Conservation (phyloP, 768 basidiomycete genomes). For the Pholiota microspora region DNA sequence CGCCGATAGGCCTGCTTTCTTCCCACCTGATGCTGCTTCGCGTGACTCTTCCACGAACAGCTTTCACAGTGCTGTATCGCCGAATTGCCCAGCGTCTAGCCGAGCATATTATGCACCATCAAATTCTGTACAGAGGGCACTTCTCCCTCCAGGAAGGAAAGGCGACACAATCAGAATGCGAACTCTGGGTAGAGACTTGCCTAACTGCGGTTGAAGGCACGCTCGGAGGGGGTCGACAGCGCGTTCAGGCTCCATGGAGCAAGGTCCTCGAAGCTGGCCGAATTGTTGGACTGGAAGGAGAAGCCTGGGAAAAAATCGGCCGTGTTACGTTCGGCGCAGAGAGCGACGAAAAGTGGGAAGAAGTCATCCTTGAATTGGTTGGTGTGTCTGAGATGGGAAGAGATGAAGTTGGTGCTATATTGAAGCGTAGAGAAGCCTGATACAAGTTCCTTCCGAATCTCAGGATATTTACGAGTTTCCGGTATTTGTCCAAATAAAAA, state of each 20-base stretch:
- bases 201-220: slow-evolving; percentile 51
- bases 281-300: slow-evolving; percentile 60
- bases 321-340: slow-evolving; percentile 46
- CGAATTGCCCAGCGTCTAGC: slow-evolving; percentile 67
- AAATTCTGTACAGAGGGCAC: slow-evolving; percentile 75
- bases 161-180: slow-evolving; percentile 66
- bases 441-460: slow-evolving; percentile 3
- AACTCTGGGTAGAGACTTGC: slow-evolving; percentile 83
- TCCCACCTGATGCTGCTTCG: slow-evolving; percentile 73
- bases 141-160: slow-evolving; percentile 61
- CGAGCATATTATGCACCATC: slow-evolving; percentile 80
- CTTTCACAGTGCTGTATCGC: slow-evolving; percentile 67
- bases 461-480: not conserved
- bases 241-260: slow-evolving; percentile 77
- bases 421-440: slow-evolving; percentile 43
- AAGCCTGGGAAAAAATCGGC: slow-evolving; percentile 45
- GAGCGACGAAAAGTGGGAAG: slow-evolving; percentile 55
- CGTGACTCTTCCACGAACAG: slow-evolving; percentile 55
- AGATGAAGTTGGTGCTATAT: slow-evolving; percentile 57
- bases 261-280: slow-evolving; percentile 68
- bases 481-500: slow-evolving; percentile 9
- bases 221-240: slow-evolving; percentile 43
- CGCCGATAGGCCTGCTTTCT: slow-evolving; percentile 77
- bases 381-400: slow-evolving; percentile 62
- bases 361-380: slow-evolving; percentile 45